A percentile compares a stretch with the other conserved stretches of the same genome.
Evolutionary conservation across 495 filamentous ascomycete genomes (phyloP).

Genomic region (Ascodesmis nigricans): DNA sequence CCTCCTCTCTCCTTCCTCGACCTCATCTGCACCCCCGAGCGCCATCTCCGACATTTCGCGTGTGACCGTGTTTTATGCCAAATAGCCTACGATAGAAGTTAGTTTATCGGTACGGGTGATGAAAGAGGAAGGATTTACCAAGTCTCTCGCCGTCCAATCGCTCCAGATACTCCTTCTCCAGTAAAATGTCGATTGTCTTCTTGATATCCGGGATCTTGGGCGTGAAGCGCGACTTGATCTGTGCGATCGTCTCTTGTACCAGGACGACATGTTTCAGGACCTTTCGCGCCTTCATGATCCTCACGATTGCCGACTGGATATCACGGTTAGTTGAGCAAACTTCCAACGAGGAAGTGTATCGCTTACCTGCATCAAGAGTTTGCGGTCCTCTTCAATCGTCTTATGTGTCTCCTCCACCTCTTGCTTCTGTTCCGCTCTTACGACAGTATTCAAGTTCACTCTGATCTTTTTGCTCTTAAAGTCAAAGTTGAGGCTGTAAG

Average conservation of each 20-base stretch:
- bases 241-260: slow-evolving; percentile 79
- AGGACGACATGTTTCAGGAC: slow-evolving; percentile 91
- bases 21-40: too few species aligned
- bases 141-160: slow-evolving; percentile 83
- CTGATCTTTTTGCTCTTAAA: slow-evolving; percentile 97
- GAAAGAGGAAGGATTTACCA: slow-evolving; percentile 55
- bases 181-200: slow-evolving; percentile 94
- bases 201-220: slow-evolving; percentile 92
- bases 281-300: slow-evolving; percentile 99
- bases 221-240: slow-evolving; percentile 83
- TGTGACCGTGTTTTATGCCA: slow-evolving; percentile 15
- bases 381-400: slow-evolving; percentile 95
- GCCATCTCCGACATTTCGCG: too few species aligned
- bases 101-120: slow-evolving; percentile 4
- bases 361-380: slow-evolving; percentile 86
- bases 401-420: slow-evolving; percentile 96
- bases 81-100: slow-evolving; percentile 13
- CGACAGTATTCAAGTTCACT: slow-evolving; percentile 82
- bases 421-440: slow-evolving; percentile 85
- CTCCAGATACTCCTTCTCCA: slow-evolving; percentile 98
- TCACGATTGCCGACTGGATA: slow-evolving; percentile 77
- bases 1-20: too few species aligned
- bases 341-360: slow-evolving; percentile 3
- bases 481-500: slow-evolving; percentile 65
- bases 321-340: slow-evolving; percentile 13